Evolutionary conservation across 2,329 filamentous ascomycete genomes (phyloP).

Genomic region (Didymella segeticola): DNA sequence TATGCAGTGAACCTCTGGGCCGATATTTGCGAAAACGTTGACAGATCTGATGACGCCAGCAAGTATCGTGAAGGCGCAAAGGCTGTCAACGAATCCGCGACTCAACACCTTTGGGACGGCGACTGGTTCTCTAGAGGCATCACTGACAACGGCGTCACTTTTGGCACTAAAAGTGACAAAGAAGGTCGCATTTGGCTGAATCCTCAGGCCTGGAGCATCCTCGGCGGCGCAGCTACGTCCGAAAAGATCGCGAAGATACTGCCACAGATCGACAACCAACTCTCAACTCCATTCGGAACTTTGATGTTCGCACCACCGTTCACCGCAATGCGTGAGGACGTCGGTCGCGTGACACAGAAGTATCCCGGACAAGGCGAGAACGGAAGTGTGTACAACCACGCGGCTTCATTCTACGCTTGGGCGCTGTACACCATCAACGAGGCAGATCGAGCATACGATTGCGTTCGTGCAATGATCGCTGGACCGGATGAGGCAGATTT

Average conservation of each 20-base stretch:
- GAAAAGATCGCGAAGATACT: slow-evolving; percentile 57
- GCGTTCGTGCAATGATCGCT: slow-evolving; percentile 62
- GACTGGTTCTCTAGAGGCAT: slow-evolving; percentile 65
- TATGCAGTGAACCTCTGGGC: slow-evolving; percentile 63
- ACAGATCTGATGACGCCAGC: slow-evolving; percentile 50
- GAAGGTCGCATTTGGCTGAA: slow-evolving; percentile 66
- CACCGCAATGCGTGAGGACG: slow-evolving; percentile 63
- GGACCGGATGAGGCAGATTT: slow-evolving; percentile 61
- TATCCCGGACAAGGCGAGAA: slow-evolving; percentile 66
- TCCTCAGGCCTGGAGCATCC: slow-evolving; percentile 63
- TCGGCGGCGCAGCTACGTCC: slow-evolving; percentile 58
- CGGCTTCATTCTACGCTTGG: slow-evolving; percentile 62
- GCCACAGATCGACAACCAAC: slow-evolving; percentile 58
- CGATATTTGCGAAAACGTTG: slow-evolving; percentile 56
- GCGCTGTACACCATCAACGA: slow-evolving; percentile 60
- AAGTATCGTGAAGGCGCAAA: slow-evolving; percentile 56
- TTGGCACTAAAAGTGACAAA: slow-evolving; percentile 59
- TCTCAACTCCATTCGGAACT: slow-evolving; percentile 61
- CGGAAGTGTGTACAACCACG: slow-evolving; percentile 65
- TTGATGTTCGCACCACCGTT: slow-evolving; percentile 64
- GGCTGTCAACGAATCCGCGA: slow-evolving; percentile 59
- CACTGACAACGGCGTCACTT: slow-evolving; percentile 62
- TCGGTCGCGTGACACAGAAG: slow-evolving; percentile 66
- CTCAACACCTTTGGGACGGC: slow-evolving; percentile 62
- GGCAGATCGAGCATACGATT: slow-evolving; percentile 58